Percentiles rank a stretch among this genome's conserved stretches.
Conservation (phyloP, 140 eudicot species). For the Eryngium alpinum region DNA sequence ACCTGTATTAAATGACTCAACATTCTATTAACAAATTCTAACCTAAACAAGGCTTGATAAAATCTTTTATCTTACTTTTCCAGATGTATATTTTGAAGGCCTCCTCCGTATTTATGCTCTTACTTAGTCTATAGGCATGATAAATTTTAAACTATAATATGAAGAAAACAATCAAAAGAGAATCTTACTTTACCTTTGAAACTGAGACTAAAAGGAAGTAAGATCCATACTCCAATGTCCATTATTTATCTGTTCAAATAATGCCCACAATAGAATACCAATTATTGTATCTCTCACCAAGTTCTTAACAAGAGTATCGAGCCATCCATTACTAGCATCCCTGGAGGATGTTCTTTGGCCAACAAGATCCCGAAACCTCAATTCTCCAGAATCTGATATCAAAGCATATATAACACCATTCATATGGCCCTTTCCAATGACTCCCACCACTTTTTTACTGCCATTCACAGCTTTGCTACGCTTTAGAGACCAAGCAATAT, state of each 20-base stretch:
- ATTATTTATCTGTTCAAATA: slow-evolving; percentile 54
- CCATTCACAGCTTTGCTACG: slow-evolving; percentile 88
- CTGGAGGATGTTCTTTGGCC: slow-evolving; percentile 46
- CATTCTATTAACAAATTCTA: too few species aligned
- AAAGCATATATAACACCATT: slow-evolving; percentile 86
- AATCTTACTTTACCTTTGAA: background rate
- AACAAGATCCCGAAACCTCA: slow-evolving; percentile 72
- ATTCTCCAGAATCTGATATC: slow-evolving; percentile 69
- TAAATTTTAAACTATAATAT: too few species aligned
- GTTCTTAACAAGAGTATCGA: slow-evolving; percentile 32
- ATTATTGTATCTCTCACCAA: slow-evolving; percentile 77
- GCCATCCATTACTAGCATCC: slow-evolving; percentile 37
- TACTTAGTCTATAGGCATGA: too few species aligned
- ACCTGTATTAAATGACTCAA: too few species aligned
- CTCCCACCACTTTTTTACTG: slow-evolving; percentile 81
- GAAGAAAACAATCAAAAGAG: too few species aligned
- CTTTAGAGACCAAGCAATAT: slow-evolving; percentile 90
- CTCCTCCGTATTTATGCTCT: too few species aligned
- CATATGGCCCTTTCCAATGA: slow-evolving; percentile 85
- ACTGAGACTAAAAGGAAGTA: background rate
- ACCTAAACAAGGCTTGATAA: too few species aligned
- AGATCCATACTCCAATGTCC: slow-evolving; percentile 23
- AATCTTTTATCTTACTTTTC: too few species aligned
- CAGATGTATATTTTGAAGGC: too few species aligned
- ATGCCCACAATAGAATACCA: slow-evolving; percentile 66